Evolutionary conservation across 2,329 filamentous ascomycete genomes (phyloP), one percentile per base, ranked within the genome.

Genomic region (Stagonosporopsis tanaceti): DNA sequence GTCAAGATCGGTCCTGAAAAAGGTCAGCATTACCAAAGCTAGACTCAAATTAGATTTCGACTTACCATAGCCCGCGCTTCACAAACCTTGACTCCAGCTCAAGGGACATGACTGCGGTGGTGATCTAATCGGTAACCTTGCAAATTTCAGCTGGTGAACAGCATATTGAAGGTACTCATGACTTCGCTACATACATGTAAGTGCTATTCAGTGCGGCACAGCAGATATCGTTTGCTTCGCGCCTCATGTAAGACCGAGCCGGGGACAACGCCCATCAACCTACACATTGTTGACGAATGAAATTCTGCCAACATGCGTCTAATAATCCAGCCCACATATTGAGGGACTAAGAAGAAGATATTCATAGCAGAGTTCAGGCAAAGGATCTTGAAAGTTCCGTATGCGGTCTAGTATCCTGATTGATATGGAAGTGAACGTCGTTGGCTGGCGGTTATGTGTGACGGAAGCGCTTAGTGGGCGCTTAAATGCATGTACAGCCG

Each of bases 1-100:
- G 15, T 50, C 32, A 2, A 55, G 24, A 32, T 63, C 40, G 11
- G 50, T 61, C 57, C 60, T 60, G 30, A 34, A 4, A 2, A n/a
- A 7, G 22, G 3, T 45, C 6, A 55, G 38, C 27, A 44, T 3
- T 4, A 7, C 7, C 22, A 6, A 5, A 14, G 17, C 25, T 12
- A 20, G 2, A 1, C 17, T n/a, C 22, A 12, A 12, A 6, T 9
- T 27, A 17, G 27, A 2, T n/a, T 22, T n/a, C 6, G 1, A 34
- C 47, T 35, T 15, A 50, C 53, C 53, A 57, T 32, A 52, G 35
- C 2, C 53, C 47, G n/a, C 47, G 47, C 22, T 47, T 41, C 11
- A 57, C 24, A 3, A 46, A 39, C 5, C 6, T 46, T 25, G 53
- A 28, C 28, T 56, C 53, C 12, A 56, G 40, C 24, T 56, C 53